Conservation (phyloP, 331 rosid species). For the Pyracantha coccinea region DNA sequence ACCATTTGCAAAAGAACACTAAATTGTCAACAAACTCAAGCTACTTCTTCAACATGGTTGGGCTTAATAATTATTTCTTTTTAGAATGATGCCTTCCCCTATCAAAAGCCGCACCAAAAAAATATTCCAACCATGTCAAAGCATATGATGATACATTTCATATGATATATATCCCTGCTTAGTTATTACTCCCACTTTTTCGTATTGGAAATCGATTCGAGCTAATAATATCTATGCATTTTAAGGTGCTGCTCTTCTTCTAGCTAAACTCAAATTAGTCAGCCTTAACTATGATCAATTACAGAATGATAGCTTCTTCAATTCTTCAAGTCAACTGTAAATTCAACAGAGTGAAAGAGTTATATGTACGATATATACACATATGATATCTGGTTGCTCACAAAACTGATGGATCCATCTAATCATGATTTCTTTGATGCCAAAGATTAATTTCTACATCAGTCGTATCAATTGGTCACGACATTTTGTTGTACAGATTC, state of each 20-base stretch:
- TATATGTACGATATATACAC: background rate
- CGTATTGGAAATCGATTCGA: background rate
- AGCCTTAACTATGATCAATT: background rate
- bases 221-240: background rate
- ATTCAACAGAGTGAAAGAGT: background rate
- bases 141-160: background rate
- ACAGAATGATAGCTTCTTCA: background rate
- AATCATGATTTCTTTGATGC: slow-evolving; percentile 1
- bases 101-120: slow-evolving; percentile 5
- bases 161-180: background rate
- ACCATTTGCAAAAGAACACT: slow-evolving; percentile 16
- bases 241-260: background rate
- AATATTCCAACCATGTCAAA: background rate
- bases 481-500: background rate
- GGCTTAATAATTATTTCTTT: background rate
- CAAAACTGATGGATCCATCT: background rate
- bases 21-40: slow-evolving; percentile 40
- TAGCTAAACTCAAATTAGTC: background rate
- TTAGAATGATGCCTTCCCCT: background rate
- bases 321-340: background rate
- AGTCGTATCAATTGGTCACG: background rate
- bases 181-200: background rate
- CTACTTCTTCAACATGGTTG: background rate
- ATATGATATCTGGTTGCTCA: background rate
- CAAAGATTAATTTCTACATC: background rate